phyloP scores from a whole-genome alignment of 805 yeast genomes.

The Candida insectalens region DNA sequence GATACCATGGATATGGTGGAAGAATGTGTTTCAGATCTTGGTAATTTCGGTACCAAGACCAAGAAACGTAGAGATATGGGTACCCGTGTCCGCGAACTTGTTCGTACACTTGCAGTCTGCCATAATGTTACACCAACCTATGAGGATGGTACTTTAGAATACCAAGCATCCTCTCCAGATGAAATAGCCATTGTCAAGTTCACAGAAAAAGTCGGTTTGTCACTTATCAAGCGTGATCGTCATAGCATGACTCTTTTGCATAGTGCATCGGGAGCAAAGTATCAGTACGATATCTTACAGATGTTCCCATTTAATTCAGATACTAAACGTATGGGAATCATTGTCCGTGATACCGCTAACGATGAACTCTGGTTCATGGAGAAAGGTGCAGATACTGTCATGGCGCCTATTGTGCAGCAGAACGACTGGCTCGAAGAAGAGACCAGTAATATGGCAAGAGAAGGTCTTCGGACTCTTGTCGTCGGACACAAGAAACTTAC shows the following conservation, averaged over 20 bases:
- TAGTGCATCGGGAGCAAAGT: slow-evolving; percentile 38
- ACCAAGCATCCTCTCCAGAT: slow-evolving; percentile 98
- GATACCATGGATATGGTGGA: slow-evolving; percentile 87
- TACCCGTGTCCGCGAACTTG: slow-evolving; percentile 67
- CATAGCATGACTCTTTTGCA: slow-evolving; percentile 61
- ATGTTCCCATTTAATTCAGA: slow-evolving; percentile 94
- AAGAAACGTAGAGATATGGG: slow-evolving; percentile 59
- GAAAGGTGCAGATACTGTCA: slow-evolving; percentile 96
- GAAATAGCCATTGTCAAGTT: slow-evolving; percentile 94
- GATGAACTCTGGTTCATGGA: slow-evolving; percentile 78
- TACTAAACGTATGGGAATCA: slow-evolving; percentile 91
- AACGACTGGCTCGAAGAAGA: slow-evolving; percentile 98
- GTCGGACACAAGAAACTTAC: slow-evolving; percentile 76
- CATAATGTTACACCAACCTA: slow-evolving; percentile 94
- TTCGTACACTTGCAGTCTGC: slow-evolving; percentile 81
- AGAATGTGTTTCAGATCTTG: slow-evolving; percentile 40
- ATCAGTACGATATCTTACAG: slow-evolving; percentile 62
- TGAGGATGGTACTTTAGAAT: slow-evolving; percentile 65
- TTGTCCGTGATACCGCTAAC: slow-evolving; percentile 51
- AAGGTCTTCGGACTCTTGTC: slow-evolving; percentile 91
- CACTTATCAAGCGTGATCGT: slow-evolving; percentile 76
- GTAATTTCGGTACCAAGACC: slow-evolving; percentile 4
- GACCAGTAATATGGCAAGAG: slow-evolving; percentile 95
- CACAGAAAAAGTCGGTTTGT: slow-evolving; percentile 78
- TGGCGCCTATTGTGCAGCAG: slow-evolving; percentile 70